Percentiles rank a stretch among this genome's conserved stretches.
Conservation (phyloP, 208 protist species). For the Trichomonas tenax region DNA sequence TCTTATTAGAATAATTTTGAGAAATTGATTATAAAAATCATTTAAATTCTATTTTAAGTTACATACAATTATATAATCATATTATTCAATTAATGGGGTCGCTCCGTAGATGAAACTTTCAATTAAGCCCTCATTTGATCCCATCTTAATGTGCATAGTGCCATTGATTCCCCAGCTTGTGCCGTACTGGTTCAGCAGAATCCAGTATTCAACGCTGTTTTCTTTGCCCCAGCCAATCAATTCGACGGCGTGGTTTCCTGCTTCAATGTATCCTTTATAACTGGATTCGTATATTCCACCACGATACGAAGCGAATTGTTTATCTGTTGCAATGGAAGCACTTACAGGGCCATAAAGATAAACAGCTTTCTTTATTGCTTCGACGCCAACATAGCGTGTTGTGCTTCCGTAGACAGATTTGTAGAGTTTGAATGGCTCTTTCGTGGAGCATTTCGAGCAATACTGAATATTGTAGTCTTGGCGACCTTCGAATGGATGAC, state of each 20-base stretch:
- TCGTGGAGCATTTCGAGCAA: neutral
- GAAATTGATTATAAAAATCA: no score
- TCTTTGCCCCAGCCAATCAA: neutral
- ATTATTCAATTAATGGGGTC: neutral
- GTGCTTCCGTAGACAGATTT: neutral
- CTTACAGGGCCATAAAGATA: neutral
- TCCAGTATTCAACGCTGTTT: neutral
- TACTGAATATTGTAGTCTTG: neutral
- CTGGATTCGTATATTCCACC: neutral
- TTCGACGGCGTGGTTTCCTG: neutral
- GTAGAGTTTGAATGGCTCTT: neutral
- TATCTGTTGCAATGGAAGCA: neutral
- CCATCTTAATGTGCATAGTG: neutral
- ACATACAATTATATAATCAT: no score
- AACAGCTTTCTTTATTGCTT: neutral
- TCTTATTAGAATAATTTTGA: no score
- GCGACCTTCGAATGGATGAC: neutral
- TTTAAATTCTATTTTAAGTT: no score
- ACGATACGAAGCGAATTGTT: neutral
- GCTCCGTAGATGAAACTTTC: conserved; percentile 11
- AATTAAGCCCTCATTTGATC: neutral
- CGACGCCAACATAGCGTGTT: neutral
- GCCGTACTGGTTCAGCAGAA: neutral
- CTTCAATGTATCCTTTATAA: neutral
- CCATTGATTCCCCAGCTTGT: neutral